These are phyloP conservation scores for Physaria fendleri DNA, from an alignment of 345 rosid genomes.

Conservation along the genomic window DNA sequence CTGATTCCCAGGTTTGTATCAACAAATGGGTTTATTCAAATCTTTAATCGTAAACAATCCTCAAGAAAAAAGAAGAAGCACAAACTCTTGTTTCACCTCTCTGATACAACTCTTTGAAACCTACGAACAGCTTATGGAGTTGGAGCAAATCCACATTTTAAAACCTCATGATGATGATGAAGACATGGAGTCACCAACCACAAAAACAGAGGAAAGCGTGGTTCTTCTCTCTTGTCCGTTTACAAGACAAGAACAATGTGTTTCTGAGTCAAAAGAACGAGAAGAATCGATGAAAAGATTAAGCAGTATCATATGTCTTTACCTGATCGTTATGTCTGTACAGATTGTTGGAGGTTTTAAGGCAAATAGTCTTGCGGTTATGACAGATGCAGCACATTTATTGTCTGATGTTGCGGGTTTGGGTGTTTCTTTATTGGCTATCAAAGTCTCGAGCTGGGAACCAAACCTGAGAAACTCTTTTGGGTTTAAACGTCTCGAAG, in stretches of 20 bases:
- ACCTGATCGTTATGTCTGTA: slow-evolving; percentile 44
- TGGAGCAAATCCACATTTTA: slow-evolving; percentile 35
- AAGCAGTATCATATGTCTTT: slow-evolving; percentile 41
- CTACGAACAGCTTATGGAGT: slow-evolving; percentile 44
- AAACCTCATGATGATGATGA: slow-evolving; percentile 26
- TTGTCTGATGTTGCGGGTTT: slow-evolving; percentile 66
- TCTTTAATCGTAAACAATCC: neutral
- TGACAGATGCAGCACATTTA: slow-evolving; percentile 85
- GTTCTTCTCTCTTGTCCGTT: slow-evolving; percentile 43
- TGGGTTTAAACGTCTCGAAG: slow-evolving; percentile 67
- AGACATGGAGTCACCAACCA: slow-evolving; percentile 34
- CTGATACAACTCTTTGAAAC: neutral
- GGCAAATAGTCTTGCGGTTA: slow-evolving; percentile 76
- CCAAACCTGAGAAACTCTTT: slow-evolving; percentile 58
- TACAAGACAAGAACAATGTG: slow-evolving; percentile 35
- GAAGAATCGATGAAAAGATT: slow-evolving; percentile 47
- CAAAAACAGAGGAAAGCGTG: slow-evolving; percentile 27
- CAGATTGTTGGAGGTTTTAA: slow-evolving; percentile 69
- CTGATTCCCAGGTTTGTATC: slow-evolving; percentile 24
- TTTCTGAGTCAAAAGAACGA: slow-evolving; percentile 39
- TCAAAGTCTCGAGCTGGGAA: slow-evolving; percentile 83
- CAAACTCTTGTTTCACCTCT: slow-evolving; percentile 7
- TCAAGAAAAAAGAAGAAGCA: neutral
- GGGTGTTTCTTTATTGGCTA: slow-evolving; percentile 55
- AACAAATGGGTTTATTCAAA: neutral